These are phyloP conservation scores for Nymphaea thermarum DNA, from an alignment of 164 flowering plant species.

Conservation along the genomic window DNA sequence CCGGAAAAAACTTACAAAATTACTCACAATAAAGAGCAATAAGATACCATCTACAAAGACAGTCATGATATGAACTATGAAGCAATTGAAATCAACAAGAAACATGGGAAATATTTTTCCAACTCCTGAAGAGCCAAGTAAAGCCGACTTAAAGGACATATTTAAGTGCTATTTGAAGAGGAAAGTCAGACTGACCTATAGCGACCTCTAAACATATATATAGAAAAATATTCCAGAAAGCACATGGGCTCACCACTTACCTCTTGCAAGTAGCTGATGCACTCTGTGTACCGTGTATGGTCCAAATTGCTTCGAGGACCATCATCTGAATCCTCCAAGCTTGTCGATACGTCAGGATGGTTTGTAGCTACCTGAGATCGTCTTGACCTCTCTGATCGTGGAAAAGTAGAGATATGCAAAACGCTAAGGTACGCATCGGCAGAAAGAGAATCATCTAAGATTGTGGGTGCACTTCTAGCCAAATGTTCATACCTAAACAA, in stretches of 20 bases:
- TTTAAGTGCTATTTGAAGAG: too few relatives aligned
- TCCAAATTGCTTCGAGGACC: constrained; percentile 84
- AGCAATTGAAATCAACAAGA: too few relatives aligned
- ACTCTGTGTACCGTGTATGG: constrained; percentile 59
- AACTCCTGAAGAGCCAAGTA: too few relatives aligned
- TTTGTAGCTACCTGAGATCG: constrained; percentile 44
- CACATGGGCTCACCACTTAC: constrained; percentile 59
- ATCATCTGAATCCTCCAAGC: constrained; percentile 46
- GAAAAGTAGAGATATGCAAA: constrained; percentile 87
- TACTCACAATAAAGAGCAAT: too few relatives aligned
- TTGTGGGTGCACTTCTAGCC: constrained; percentile 96
- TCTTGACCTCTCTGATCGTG: constrained; percentile 95
- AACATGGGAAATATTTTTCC: too few relatives aligned
- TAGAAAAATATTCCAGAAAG: too few relatives aligned
- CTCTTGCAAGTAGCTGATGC: constrained; percentile 83
- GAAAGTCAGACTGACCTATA: too few relatives aligned
- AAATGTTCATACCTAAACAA: constrained; percentile 85
- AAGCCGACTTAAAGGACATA: too few relatives aligned
- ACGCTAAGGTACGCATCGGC: constrained; percentile 98
- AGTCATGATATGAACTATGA: too few relatives aligned
- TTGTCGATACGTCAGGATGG: constrained; percentile 27
- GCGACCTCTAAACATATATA: too few relatives aligned
- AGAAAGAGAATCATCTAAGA: constrained; percentile 96
- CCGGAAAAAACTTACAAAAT: background rate
- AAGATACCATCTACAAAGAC: too few relatives aligned